Evolutionary conservation across 306 rosid species (phyloP), one percentile per base, ranked within the genome.

Genomic region (Pterocarpus santalinus): DNA sequence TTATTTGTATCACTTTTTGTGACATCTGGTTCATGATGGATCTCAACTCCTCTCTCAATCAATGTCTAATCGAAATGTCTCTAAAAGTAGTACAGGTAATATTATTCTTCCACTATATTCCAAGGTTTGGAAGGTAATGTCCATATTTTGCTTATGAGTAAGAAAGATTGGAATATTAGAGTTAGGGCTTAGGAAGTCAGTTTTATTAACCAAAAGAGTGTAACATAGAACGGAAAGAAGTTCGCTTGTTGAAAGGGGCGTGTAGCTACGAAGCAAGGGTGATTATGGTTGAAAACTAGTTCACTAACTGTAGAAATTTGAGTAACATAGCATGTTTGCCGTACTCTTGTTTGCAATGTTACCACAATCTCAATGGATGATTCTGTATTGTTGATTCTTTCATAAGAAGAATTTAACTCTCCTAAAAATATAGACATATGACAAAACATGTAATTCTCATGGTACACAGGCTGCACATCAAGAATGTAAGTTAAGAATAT

Each of bases 231-330:
- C 68, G 71, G 22, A 14, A 58, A 67, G 69, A 65, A 22, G n/a
- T 8, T 75, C 2, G 38, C 11, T 13, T 9, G 28, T 22, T 22
- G 28, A 22, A 22, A 47, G 39, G 2, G 2, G 39, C 5, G 33
- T 32, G 36, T 36, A 62, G 67, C 41, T 11, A 33, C 9, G 35
- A 16, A 12, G 67, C 43, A 43, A 44, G 28, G 1, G 43, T 30
- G 16, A 22, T 34, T 44, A 62, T 5, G 51, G 36, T 14, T 14
- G 43, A 51, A 80, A 63, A 49, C n/a, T 32, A 60, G 52, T 61
- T 81, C 62, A 81, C 71, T 43, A 56, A 46, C 71, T 3, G 39
- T 44, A 56, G 9, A 74, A 65, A 63, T 32, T 69, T 39, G 67
- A 30, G 75, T 53, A 65, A 69, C 52, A 30, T 14, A 38, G 51